Base-by-base conservation (phyloP, 495 filamentous ascomycete genomes). In the Aspergillus sclerotiicarbonarius region DNA sequence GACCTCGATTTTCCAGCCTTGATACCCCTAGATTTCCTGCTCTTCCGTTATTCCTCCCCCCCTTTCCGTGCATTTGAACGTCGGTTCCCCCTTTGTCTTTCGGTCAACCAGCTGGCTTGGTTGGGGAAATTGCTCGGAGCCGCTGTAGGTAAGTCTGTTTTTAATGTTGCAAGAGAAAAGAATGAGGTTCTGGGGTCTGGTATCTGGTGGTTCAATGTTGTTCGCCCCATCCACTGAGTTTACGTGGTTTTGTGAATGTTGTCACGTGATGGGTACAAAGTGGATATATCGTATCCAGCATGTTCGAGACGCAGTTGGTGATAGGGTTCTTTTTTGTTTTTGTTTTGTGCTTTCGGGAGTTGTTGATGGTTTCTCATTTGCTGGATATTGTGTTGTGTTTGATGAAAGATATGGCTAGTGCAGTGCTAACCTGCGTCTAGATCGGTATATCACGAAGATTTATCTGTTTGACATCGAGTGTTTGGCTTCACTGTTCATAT, bases 61-160 rank as follows among this genome's bases (percentile, higher is more conserved):
- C 25, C 47, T 58, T 44, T 21, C 9, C 25, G 1, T 29, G 15
- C 29, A 31, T 6, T 50, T 50, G 47, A 25, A 50, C 41, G 1
- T 53, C 18, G 33, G 32, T 35, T 52, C 15, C 41, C 20, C 31
- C 20, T 45, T 45, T 35, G 37, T 41, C 37, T n/a, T 6, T 41
- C n/a, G 29, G 47, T 50, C 16, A 10, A 31, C 47, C 47, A 50
- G 47, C 47, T 50, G 47, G 47, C 12, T 50, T 50, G 47, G 47
- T 50, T 16, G 15, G 4, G 9, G 15, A 15, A 4, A 7, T 51
- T 29, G 1, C n/a, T 8, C 30, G 46, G 46, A 50, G 8, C 15
- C n/a, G 18, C 47, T 51, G 29, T 46, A 21, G 20, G 43, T 32
- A 16, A 49, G 47, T 50, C 31, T 0, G 12, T 31, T 8, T 13